A percentile compares a stretch with the other conserved stretches of the same genome.
phyloP scores from a whole-genome alignment of 768 basidiomycete genomes.

The Tephrocybe rancida region DNA sequence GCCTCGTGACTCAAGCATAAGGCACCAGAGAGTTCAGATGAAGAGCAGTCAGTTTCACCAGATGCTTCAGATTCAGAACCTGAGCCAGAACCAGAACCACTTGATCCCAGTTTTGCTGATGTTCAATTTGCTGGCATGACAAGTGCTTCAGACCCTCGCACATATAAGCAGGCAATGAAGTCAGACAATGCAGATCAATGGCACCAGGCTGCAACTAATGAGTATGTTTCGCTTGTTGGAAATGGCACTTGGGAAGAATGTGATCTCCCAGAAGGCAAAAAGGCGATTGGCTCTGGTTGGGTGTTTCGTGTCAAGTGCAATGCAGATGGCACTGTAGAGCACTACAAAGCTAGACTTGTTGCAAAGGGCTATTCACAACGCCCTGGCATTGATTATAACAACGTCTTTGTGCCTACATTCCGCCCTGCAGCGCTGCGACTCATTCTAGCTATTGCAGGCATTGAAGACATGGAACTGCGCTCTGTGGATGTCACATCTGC shows the following conservation, averaged over 20 bases:
- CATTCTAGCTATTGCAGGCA: background rate
- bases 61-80: background rate
- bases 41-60: no score
- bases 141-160: background rate
- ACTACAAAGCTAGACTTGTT: constrained; percentile 25
- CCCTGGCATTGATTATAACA: constrained; percentile 27
- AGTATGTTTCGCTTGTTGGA: background rate
- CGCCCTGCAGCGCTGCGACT: background rate
- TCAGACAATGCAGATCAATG: background rate
- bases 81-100: background rate
- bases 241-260: background rate
- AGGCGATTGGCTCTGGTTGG: constrained; percentile 19
- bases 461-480: no score
- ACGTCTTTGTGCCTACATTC: constrained; percentile 29
- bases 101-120: background rate
- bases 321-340: constrained; percentile 17
- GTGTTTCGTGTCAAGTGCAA: constrained; percentile 25
- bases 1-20: no score
- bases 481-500: constrained; percentile 17
- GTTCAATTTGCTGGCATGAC: background rate
- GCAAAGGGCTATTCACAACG: constrained; percentile 23
- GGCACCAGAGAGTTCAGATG: background rate
- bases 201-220: background rate
- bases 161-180: constrained; percentile 1
- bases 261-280: constrained; percentile 9